Percentiles rank a stretch among this genome's conserved stretches.
Conservation (phyloP, 163 green algal genomes). For the Chlorella variabilis region DNA sequence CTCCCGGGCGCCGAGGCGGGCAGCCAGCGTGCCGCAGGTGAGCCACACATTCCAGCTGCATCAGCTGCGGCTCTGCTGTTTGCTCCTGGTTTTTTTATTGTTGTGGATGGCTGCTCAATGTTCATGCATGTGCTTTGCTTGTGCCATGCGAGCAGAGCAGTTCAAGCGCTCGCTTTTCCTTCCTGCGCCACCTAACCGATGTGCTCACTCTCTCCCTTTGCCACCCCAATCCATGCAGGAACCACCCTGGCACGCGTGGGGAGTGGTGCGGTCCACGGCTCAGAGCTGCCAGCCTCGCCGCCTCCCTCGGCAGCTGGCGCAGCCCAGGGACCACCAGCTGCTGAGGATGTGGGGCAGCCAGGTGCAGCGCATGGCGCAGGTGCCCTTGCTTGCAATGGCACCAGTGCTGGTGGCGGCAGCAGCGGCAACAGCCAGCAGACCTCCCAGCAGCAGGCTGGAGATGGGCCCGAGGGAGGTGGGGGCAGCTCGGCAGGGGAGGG, state of each 20-base stretch:
- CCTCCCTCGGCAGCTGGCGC: neutral
- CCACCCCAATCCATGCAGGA: neutral
- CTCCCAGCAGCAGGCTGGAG: neutral
- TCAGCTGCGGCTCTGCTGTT: too few relatives aligned
- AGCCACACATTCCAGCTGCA: too few relatives aligned
- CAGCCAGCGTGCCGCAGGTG: conserved; percentile 2
- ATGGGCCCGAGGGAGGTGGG: neutral
- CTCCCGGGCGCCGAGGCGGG: neutral
- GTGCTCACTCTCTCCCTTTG: too few relatives aligned
- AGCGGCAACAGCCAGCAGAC: neutral
- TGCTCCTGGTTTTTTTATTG: neutral
- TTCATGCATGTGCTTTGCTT: too few relatives aligned
- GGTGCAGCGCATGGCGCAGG: neutral
- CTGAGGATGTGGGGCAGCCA: neutral
- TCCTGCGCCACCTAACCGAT: too few relatives aligned
- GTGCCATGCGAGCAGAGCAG: too few relatives aligned
- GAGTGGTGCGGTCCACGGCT: too few relatives aligned
- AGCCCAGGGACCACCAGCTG: neutral
- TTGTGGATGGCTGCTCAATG: too few relatives aligned
- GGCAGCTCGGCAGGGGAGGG: neutral
- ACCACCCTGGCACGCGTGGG: neutral
- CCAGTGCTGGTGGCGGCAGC: neutral
- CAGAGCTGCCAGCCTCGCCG: neutral
- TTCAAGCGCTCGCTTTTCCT: too few relatives aligned
- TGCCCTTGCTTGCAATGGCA: neutral